These are phyloP conservation scores for Ogataea siamensis DNA, from an alignment of 805 yeast species.

Conservation along the genomic window DNA sequence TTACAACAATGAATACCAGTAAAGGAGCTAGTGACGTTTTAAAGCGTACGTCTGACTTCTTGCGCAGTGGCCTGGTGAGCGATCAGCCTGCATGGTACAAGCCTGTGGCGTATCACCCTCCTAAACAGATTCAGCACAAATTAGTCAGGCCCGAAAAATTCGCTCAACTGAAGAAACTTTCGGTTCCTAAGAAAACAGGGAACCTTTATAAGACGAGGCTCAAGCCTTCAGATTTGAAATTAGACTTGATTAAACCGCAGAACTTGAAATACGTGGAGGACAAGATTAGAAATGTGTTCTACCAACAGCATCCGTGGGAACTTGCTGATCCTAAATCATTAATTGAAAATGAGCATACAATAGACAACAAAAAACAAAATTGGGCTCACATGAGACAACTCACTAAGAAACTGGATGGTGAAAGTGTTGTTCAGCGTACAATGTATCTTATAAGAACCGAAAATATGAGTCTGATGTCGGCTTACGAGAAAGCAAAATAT, in stretches of 20 bases:
- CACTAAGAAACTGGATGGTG: conserved; percentile 80
- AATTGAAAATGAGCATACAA: conserved; percentile 67
- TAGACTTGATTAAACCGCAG: conserved; percentile 49
- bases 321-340: conserved; percentile 83
- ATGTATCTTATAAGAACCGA: conserved; percentile 46
- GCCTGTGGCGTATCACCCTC: conserved; percentile 82
- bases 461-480: conserved; percentile 47
- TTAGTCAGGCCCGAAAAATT: conserved; percentile 35
- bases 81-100: conserved; percentile 87
- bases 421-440: conserved; percentile 77
- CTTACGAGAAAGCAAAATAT: conserved; percentile 81
- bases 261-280: conserved; percentile 69
- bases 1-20: conserved; percentile 63
- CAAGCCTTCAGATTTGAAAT: conserved; percentile 35
- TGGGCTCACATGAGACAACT: conserved; percentile 81
- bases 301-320: conserved; percentile 98
- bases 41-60: conserved; percentile 74
- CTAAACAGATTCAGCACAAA: conserved; percentile 58
- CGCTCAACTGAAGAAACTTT: conserved; percentile 23
- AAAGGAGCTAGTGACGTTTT: conserved; percentile 74
- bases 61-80: conserved; percentile 65
- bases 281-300: conserved; percentile 75
- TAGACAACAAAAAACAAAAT: conserved; percentile 51
- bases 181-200: conserved; percentile 21
- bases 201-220: conserved; percentile 46